Base-by-base conservation (phyloP, 306 rosid species). In the Gleditsia sinensis region DNA sequence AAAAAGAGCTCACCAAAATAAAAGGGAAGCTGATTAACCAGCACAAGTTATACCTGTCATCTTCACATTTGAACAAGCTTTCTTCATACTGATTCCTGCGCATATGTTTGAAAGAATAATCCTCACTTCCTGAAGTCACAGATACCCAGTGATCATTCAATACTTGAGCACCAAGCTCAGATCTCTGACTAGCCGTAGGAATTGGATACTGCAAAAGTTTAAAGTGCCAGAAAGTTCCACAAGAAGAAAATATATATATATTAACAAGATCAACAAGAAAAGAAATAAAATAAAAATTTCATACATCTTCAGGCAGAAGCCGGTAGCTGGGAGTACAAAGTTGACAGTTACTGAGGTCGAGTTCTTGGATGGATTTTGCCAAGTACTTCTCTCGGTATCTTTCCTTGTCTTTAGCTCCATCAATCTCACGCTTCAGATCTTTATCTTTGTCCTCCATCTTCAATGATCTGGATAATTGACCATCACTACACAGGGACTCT, bases 51-150 rank as follows among this genome's bases (percentile, higher is more conserved):
- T 84, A 94, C 99, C 99, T 92, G 85, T 94, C 99, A 88, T 94
- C 99, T 84, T 94, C 99, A 71, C 99, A 94, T 81, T 93, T 83
- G 80, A 94, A 94, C 61, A 94, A 82, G 86, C 95, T 92, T 83
- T 94, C 99, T 83, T 94, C 99, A 50, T 94, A 94, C 72, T 94
- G 99, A 85, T 94, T 94, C 78, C 89, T 86, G 67, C 97, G 96
- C 97, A 94, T 94, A 76, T 94, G 98, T 67, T 94, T 94, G 77
- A 94, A 94, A 82, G 99, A 94, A 85, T 92, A 94, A 83, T 94
- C 99, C 89, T 94, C 99, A 80, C 99, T 92, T 77, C 99, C 99
- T 33, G 99, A 94, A 70, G 99, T 94, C 78, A 94, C 99, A 65
- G 99, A 94, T 46, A 94, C 99, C 99, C 99, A 94, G 46, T 86